Percentiles rank a stretch among this genome's conserved stretches.
These are phyloP conservation scores for Penicillium sp. DNA, from an alignment of 2,329 filamentous ascomycete species.

Conservation along the genomic window DNA sequence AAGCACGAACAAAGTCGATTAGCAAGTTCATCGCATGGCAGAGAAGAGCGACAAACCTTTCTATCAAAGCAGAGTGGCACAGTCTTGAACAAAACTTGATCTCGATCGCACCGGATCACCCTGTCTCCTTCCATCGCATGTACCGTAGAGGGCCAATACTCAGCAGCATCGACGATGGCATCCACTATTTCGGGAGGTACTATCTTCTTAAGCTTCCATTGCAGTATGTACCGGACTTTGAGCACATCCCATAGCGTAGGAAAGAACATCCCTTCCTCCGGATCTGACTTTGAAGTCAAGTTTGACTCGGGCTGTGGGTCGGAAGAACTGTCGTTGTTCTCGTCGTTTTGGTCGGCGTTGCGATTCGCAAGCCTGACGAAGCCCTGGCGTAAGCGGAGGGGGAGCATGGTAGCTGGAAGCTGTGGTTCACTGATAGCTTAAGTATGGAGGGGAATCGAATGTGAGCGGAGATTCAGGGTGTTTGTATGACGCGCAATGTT, in stretches of 20 bases:
- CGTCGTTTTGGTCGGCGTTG: neutral
- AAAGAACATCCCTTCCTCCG: constrained; percentile 19
- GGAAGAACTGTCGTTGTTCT: neutral
- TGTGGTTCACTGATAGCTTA: neutral
- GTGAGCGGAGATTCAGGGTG: too few relatives aligned
- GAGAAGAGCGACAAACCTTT: constrained; percentile 23
- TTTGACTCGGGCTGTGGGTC: neutral
- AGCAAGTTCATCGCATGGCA: too few relatives aligned
- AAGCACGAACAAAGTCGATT: neutral
- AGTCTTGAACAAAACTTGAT: constrained; percentile 40
- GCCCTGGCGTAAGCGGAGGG: neutral
- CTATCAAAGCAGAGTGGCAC: constrained; percentile 41
- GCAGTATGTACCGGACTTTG: constrained; percentile 36
- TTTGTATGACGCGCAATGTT: neutral
- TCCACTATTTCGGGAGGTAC: constrained; percentile 45
- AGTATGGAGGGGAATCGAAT: too few relatives aligned
- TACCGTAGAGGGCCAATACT: constrained; percentile 38
- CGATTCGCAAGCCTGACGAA: neutral
- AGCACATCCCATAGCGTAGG: constrained; percentile 39
- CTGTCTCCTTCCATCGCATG: constrained; percentile 19
- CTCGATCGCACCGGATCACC: constrained; percentile 35
- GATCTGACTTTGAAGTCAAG: neutral
- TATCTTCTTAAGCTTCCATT: constrained; percentile 29
- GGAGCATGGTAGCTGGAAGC: neutral
- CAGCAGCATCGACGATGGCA: constrained; percentile 44